These are phyloP conservation scores for Backusella tarrabulga DNA, from an alignment of 192 early-diverging fungal genomes.

Conservation along the genomic window DNA sequence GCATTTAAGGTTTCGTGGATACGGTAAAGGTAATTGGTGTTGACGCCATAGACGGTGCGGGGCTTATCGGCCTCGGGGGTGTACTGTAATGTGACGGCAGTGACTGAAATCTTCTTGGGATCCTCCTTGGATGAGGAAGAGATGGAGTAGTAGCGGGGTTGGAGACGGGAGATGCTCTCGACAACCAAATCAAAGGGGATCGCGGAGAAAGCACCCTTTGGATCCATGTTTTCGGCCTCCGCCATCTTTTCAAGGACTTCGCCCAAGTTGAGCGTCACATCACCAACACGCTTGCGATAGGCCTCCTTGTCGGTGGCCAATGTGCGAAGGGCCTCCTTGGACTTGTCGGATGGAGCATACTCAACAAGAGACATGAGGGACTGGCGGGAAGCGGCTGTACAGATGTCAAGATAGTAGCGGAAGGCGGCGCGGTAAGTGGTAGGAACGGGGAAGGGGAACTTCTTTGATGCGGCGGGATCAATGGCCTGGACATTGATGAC, in stretches of 20 bases:
- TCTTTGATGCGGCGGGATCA: slow-evolving; percentile 73
- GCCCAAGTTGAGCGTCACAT: slow-evolving; percentile 67
- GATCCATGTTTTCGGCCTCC: slow-evolving; percentile 32
- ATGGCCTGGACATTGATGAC: slow-evolving; percentile 69
- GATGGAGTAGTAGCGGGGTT: slow-evolving; percentile 95
- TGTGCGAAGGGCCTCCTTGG: slow-evolving; percentile 46
- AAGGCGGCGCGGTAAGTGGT: slow-evolving; percentile 85
- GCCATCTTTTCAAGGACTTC: slow-evolving; percentile 74
- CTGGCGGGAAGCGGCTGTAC: slow-evolving; percentile 65
- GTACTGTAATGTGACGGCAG: slow-evolving; percentile 89
- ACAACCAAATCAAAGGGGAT: slow-evolving; percentile 84
- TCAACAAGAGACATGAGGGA: slow-evolving; percentile 62
- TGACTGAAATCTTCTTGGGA: slow-evolving; percentile 78
- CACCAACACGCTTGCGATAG: slow-evolving; percentile 56
- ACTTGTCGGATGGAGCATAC: slow-evolving; percentile 54
- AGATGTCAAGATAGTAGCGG: slow-evolving; percentile 90
- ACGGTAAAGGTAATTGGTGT: slow-evolving; percentile 85
- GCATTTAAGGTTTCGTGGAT: slow-evolving; percentile 51
- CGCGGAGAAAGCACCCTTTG: slow-evolving; percentile 36
- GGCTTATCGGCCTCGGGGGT: slow-evolving; percentile 45
- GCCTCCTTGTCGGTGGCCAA: slow-evolving; percentile 71
- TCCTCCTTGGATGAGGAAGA: slow-evolving; percentile 83
- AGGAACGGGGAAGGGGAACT: slow-evolving; percentile 85
- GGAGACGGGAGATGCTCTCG: slow-evolving; percentile 78
- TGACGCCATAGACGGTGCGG: slow-evolving; percentile 74